phyloP scores from a whole-genome alignment of 2,329 filamentous ascomycete genomes.

The Claviceps paspali region DNA sequence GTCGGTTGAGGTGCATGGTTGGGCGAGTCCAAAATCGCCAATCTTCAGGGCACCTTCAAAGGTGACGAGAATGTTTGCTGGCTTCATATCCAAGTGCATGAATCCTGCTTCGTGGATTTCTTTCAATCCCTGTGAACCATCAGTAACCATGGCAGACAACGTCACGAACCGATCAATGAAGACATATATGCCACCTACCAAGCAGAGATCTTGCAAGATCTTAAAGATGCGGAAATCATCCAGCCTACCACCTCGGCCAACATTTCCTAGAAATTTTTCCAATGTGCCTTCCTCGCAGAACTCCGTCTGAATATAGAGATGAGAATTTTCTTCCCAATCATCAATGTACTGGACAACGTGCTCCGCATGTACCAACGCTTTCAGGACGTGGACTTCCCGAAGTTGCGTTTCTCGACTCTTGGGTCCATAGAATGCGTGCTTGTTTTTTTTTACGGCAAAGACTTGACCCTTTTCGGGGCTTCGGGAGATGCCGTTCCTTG shows the following conservation, averaged over 20 bases:
- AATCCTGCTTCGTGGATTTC: slow-evolving; percentile 82
- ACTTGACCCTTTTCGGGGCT: slow-evolving; percentile 43
- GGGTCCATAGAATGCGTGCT: slow-evolving; percentile 60
- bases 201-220: slow-evolving; percentile 71
- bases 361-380: slow-evolving; percentile 61
- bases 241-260: slow-evolving; percentile 69
- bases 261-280: slow-evolving; percentile 67
- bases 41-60: slow-evolving; percentile 75
- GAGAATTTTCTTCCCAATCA: slow-evolving; percentile 72
- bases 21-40: slow-evolving; percentile 73
- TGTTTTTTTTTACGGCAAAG: slow-evolving; percentile 89
- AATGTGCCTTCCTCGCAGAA: slow-evolving; percentile 91
- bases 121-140: slow-evolving; percentile 52
- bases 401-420: slow-evolving; percentile 73
- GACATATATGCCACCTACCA: slow-evolving; percentile 51
- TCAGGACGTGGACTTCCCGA: slow-evolving; percentile 68
- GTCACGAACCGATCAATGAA: no score
- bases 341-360: slow-evolving; percentile 76
- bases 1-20: slow-evolving; percentile 57
- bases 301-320: slow-evolving; percentile 94
- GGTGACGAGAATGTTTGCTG: slow-evolving; percentile 68
- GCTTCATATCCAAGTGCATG: slow-evolving; percentile 74
- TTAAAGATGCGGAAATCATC: slow-evolving; percentile 99
- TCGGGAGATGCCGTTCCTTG: slow-evolving; percentile 32
- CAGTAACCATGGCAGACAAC: slow-evolving; percentile 1